Evolutionary conservation across 345 rosid genomes (phyloP), one percentile per base, ranked within the genome.

Genomic region (Aegle marmelos): DNA sequence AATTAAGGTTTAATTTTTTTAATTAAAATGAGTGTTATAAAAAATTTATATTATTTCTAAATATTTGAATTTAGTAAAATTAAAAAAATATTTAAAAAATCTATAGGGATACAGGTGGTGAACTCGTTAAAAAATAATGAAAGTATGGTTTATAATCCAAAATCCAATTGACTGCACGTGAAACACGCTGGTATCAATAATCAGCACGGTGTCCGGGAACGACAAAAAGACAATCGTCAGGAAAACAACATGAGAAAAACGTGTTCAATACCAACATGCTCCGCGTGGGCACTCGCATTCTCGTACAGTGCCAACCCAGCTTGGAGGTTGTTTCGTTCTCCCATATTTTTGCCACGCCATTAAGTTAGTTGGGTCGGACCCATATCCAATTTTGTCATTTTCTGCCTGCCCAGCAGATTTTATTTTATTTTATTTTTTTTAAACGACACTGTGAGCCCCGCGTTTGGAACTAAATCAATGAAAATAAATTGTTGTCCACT

Each of bases 211-310:
- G 76, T 28, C 28, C 1, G 0, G 34, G 10, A 61, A n/a, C 62
- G 82, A 85, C 87, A 83, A 82, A 76, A 28, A 48, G 74, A 83
- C 88, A 83, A 84, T 82, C 76, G 85, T 57, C 19, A 2, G 17
- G 59, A 48, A 57, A 70, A 68, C 36, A 65, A 72, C 79, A n/a
- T 6, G 21, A 31, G 9, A 0, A 33, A 66, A 81, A 87, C 83
- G 62, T 76, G 81, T 59, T 61, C 3, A 30, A 14, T 65, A n/a
- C 2, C 10, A 41, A 70, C 14, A 33, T 19, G 39, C 0, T 27
- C 84, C 85, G 62, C 83, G 82, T 78, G 24, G 39, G 4, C 4
- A 57, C 9, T 0, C 6, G n/a, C 68, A 71, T 79, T 85, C 57
- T 77, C 81, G 70, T 80, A 70, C 76, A 80, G 71, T 57, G 58